Evolutionary conservation across 2,329 filamentous ascomycete species (phyloP).

Genomic region (Pochonia chlamydosporia): DNA sequence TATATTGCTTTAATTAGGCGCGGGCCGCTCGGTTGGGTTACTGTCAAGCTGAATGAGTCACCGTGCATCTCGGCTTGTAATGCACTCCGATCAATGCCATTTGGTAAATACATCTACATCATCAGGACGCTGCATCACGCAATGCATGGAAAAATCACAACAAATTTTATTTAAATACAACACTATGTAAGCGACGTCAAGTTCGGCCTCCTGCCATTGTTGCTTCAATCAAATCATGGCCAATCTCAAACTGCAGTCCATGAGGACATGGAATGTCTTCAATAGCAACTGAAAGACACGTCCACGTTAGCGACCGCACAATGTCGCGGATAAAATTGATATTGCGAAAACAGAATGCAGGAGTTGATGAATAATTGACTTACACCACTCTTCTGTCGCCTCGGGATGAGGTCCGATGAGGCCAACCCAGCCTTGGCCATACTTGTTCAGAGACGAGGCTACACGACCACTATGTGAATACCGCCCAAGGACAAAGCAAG

Average conservation of each 20-base stretch:
- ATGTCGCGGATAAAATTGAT: background rate
- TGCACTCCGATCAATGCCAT: no score
- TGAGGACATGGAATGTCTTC: conserved; percentile 14
- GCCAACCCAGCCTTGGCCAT: conserved; percentile 19
- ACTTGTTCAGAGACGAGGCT: conserved; percentile 17
- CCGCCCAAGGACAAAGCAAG: conserved; percentile 12
- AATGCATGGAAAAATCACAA: no score
- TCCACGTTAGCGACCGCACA: conserved; percentile 3
- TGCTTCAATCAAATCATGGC: conserved; percentile 17
- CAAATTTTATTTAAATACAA: no score
- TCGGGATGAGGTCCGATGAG: conserved; percentile 20
- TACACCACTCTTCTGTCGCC: conserved; percentile 19
- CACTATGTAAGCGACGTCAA: no score
- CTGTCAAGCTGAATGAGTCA: no score
- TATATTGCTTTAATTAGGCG: no score
- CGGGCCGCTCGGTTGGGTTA: no score
- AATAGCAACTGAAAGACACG: background rate
- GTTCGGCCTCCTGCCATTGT: conserved; percentile 12
- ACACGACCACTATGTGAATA: conserved; percentile 18
- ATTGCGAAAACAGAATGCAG: no score
- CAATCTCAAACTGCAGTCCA: conserved; percentile 16
- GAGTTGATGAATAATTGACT: conserved; percentile 3
- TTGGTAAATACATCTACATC: no score
- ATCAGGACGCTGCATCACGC: no score
- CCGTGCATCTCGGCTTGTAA: no score